Evolutionary conservation across 192 early-diverging fungal species (phyloP).

Genomic region (Backusella sp.): DNA sequence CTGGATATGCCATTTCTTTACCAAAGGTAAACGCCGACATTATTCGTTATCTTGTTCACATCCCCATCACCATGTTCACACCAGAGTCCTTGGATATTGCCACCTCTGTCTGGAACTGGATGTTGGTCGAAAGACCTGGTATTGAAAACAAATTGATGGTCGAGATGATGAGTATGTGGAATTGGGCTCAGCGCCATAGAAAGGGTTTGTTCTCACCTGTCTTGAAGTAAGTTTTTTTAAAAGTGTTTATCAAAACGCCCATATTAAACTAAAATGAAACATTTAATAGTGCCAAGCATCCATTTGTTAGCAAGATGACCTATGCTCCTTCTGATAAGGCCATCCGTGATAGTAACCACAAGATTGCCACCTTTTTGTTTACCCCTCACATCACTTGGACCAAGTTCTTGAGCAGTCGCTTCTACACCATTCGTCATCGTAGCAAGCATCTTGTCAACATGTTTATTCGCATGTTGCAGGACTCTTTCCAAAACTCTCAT

Average conservation of each 20-base stretch:
- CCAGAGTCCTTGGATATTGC: slow-evolving; percentile 78
- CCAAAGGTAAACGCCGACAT: slow-evolving; percentile 67
- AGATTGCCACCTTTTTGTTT: slow-evolving; percentile 59
- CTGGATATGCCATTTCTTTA: slow-evolving; percentile 45
- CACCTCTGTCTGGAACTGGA: slow-evolving; percentile 87
- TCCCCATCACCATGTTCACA: slow-evolving; percentile 80
- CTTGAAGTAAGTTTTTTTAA: slow-evolving; percentile 34
- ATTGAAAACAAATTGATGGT: slow-evolving; percentile 78
- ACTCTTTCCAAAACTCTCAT: slow-evolving; percentile 60
- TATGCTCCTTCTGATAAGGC: slow-evolving; percentile 89
- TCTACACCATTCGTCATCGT: slow-evolving; percentile 77
- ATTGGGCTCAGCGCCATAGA: slow-evolving; percentile 69
- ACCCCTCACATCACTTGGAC: slow-evolving; percentile 82
- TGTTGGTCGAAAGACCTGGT: slow-evolving; percentile 75
- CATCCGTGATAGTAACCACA: slow-evolving; percentile 58
- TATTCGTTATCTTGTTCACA: slow-evolving; percentile 80
- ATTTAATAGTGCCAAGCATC: slow-evolving; percentile 55
- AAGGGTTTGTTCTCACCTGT: slow-evolving; percentile 79
- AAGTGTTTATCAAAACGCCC: too few relatives aligned
- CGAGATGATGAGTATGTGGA: slow-evolving; percentile 84
- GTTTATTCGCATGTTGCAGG: slow-evolving; percentile 77
- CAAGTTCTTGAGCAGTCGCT: slow-evolving; percentile 81
- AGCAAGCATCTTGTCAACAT: slow-evolving; percentile 72
- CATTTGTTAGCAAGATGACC: slow-evolving; percentile 89
- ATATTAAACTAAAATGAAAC: neutral